Percentiles rank a stretch among this genome's conserved stretches.
phyloP scores from a whole-genome alignment of 2,329 filamentous ascomycete genomes.

The Chalaropsis thielavioides region DNA sequence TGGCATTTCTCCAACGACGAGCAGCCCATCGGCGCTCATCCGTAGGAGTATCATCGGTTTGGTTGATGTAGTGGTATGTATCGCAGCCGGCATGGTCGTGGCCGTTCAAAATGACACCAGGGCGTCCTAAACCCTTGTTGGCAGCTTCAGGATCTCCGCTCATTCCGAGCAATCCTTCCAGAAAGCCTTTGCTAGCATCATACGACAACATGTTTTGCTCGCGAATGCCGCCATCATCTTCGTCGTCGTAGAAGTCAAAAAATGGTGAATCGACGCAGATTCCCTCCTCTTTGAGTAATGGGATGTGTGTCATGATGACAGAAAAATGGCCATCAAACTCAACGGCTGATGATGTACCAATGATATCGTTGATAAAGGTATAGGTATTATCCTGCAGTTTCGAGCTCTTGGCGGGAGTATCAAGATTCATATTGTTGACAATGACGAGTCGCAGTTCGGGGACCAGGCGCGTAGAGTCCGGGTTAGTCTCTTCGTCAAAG shows the following conservation, averaged over 20 bases:
- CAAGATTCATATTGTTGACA: constrained; percentile 87
- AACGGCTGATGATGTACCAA: constrained; percentile 46
- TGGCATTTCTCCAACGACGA: constrained; percentile 33
- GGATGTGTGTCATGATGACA: constrained; percentile 80
- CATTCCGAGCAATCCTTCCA: constrained; percentile 74
- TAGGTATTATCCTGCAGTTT: constrained; percentile 65
- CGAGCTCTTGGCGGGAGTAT: constrained; percentile 57
- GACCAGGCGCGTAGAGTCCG: constrained; percentile 32
- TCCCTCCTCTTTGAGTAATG: constrained; percentile 68
- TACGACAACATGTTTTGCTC: constrained; percentile 84
- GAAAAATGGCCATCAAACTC: constrained; percentile 55
- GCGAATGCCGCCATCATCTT: constrained; percentile 56
- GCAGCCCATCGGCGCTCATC: constrained; percentile 37
- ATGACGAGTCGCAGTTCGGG: constrained; percentile 71
- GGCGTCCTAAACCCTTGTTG: constrained; percentile 49
- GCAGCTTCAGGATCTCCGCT: constrained; percentile 45
- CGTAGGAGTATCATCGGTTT: constrained; percentile 31
- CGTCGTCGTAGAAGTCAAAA: constrained; percentile 58
- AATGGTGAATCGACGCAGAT: constrained; percentile 73
- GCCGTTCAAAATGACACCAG: constrained; percentile 72
- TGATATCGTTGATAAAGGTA: constrained; percentile 56
- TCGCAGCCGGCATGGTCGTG: constrained; percentile 96
- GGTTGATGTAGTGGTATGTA: constrained; percentile 67
- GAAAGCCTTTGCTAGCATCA: constrained; percentile 56
- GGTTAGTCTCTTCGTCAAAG: constrained; percentile 30